These are phyloP conservation scores for Gomphus bonarii DNA, from an alignment of 1,284 basidiomycete genomes.

Conservation along the genomic window DNA sequence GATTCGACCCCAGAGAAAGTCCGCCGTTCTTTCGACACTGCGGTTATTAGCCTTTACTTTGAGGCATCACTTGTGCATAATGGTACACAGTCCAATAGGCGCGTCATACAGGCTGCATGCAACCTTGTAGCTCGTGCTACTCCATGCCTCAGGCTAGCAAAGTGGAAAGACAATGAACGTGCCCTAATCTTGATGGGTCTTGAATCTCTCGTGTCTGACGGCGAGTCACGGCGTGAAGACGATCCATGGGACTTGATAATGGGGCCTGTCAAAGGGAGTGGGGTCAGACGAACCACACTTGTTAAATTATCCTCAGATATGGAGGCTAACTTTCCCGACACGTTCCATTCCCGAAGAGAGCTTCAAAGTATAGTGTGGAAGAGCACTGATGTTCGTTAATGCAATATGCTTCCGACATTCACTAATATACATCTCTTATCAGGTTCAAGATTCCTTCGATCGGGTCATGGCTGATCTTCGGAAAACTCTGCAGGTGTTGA, in stretches of 20 bases:
- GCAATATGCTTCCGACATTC: neutral
- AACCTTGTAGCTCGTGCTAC: constrained; percentile 39
- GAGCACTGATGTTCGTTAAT: constrained; percentile 43
- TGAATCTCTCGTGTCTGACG: constrained; percentile 42
- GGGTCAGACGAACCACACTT: constrained; percentile 50
- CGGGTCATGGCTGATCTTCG: constrained; percentile 30
- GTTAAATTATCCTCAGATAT: constrained; percentile 23
- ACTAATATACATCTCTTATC: neutral
- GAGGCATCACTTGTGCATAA: constrained; percentile 58
- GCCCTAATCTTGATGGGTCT: constrained; percentile 53
- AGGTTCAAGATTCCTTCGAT: constrained; percentile 50
- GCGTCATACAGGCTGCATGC: constrained; percentile 52
- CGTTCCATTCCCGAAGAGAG: constrained; percentile 19
- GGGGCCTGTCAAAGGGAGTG: constrained; percentile 51
- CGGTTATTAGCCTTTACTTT: constrained; percentile 53
- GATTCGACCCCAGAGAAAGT: constrained; percentile 46
- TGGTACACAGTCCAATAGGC: constrained; percentile 45
- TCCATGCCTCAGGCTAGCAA: constrained; percentile 30
- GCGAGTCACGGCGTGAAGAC: constrained; percentile 19
- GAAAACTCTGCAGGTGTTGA: constrained; percentile 3
- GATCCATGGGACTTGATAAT: constrained; percentile 47
- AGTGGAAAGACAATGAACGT: constrained; percentile 53
- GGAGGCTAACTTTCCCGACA: constrained; percentile 5
- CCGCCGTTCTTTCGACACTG: constrained; percentile 58
- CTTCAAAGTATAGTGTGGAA: constrained; percentile 52